phyloP scores from a whole-genome alignment of 2,329 filamentous ascomycete species.

The Diplodia mutila region DNA sequence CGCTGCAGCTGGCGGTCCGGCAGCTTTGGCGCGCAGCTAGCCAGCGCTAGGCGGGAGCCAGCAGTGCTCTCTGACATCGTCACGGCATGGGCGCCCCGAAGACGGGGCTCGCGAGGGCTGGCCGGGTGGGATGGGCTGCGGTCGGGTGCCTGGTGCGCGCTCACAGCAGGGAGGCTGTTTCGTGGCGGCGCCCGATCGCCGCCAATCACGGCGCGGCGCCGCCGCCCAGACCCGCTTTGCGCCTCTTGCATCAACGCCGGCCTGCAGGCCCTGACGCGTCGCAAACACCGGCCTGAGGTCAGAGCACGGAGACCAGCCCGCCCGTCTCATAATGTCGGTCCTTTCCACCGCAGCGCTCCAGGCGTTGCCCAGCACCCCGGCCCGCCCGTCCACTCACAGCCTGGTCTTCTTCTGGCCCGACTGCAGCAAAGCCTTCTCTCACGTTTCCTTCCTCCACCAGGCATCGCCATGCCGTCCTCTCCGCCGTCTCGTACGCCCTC shows the following conservation, averaged over 20 bases:
- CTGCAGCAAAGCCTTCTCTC: constrained; percentile 11
- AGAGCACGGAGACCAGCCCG: constrained; percentile 20
- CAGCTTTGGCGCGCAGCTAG: constrained; percentile 6
- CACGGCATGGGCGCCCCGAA: constrained; percentile 12
- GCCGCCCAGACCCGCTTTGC: constrained; percentile 11
- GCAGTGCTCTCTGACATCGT: constrained; percentile 7
- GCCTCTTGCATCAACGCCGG: constrained; percentile 26
- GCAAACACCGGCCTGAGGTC: constrained; percentile 21
- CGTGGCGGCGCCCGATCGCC: constrained; percentile 19
- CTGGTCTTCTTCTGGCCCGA: constrained; percentile 12
- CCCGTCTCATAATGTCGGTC: constrained; percentile 25
- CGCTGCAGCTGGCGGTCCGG: neutral
- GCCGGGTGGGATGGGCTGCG: constrained; percentile 7
- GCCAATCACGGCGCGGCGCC: constrained; percentile 4
- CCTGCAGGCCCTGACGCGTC: constrained; percentile 23
- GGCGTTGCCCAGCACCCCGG: neutral
- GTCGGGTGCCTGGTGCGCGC: constrained; percentile 17
- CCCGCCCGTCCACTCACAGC: neutral
- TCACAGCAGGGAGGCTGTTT: constrained; percentile 16
- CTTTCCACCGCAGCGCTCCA: constrained; percentile 14
- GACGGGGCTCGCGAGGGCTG: constrained; percentile 15
- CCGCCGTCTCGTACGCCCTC: constrained; percentile 11
- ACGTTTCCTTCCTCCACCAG: neutral
- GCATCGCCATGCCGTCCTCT: constrained; percentile 17
- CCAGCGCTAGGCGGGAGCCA: constrained; percentile 4